phyloP scores from a whole-genome alignment of 2,329 filamentous ascomycete genomes.

The Cryoendolithus antarcticus region DNA sequence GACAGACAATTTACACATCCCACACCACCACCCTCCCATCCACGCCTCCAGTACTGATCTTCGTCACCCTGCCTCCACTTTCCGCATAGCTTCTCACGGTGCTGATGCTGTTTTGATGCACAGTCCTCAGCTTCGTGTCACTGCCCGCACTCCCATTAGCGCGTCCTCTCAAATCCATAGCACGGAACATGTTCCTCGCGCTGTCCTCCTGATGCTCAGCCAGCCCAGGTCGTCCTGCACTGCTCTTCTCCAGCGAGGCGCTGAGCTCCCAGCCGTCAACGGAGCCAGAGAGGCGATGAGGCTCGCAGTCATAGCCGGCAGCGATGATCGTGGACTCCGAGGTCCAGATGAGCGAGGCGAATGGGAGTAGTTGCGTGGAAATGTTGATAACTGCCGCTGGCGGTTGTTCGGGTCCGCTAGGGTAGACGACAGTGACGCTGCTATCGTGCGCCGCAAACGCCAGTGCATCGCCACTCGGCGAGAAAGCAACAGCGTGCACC shows the following conservation, averaged over 20 bases:
- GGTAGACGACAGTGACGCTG: constrained; percentile 93
- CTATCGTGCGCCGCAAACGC: constrained; percentile 93
- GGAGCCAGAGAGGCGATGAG: constrained; percentile 74
- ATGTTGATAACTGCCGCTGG: constrained; percentile 84
- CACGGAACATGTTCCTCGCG: constrained; percentile 92
- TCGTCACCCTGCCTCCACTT: constrained; percentile 43
- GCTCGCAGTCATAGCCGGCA: constrained; percentile 79
- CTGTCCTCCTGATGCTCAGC: constrained; percentile 66
- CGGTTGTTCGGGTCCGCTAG: constrained; percentile 77
- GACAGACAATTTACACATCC: constrained; percentile 24
- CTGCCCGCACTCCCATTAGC: constrained; percentile 46
- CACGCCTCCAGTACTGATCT: constrained; percentile 59
- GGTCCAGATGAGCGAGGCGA: constrained; percentile 87
- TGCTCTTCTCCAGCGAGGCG: constrained; percentile 62
- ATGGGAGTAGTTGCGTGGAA: constrained; percentile 78
- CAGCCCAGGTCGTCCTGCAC: constrained; percentile 19
- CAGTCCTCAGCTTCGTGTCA: constrained; percentile 86
- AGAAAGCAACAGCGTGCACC: constrained; percentile 90
- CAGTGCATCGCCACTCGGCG: constrained; percentile 80
- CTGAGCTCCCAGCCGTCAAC: constrained; percentile 71
- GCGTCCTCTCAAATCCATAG: constrained; percentile 98
- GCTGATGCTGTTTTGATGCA: constrained; percentile 92
- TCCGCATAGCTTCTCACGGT: constrained; percentile 67
- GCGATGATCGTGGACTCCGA: constrained; percentile 87
- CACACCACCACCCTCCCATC: constrained; percentile 38